Conservation (phyloP, 2,329 filamentous ascomycete species). For the Botrytis porri region DNA sequence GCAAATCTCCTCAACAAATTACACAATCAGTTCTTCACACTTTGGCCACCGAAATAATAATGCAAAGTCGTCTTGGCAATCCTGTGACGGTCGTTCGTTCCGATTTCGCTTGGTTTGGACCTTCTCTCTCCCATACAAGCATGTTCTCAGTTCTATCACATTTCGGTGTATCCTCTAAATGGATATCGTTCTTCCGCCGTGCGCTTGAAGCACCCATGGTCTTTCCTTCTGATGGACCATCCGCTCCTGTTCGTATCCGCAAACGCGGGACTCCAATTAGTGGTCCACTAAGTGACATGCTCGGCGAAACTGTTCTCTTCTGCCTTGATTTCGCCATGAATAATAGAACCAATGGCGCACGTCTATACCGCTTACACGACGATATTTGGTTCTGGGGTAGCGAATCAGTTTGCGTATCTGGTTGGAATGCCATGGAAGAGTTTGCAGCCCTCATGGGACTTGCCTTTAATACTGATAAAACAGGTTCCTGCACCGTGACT, state of each 20-base stretch:
- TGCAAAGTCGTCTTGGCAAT: conserved; percentile 40
- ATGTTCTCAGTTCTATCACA: conserved; percentile 56
- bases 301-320: conserved; percentile 60
- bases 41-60: conserved; percentile 51
- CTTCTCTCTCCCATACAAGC: conserved; percentile 57
- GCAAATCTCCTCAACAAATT: conserved; percentile 45
- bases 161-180: conserved; percentile 54
- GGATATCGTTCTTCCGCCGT: conserved; percentile 57
- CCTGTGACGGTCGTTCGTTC: conserved; percentile 53
- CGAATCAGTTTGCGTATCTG: conserved; percentile 48
- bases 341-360: conserved; percentile 49
- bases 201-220: conserved; percentile 59
- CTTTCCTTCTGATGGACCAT: conserved; percentile 52
- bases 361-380: conserved; percentile 61
- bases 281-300: conserved; percentile 55
- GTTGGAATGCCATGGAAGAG: conserved; percentile 55
- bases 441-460: conserved; percentile 56
- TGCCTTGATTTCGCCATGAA: conserved; percentile 65
- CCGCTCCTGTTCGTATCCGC: conserved; percentile 45
- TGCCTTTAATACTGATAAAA: conserved; percentile 56
- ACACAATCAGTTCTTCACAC: conserved; percentile 57
- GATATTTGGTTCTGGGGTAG: conserved; percentile 68
- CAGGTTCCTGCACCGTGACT: conserved; percentile 47
- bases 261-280: conserved; percentile 58
- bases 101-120: conserved; percentile 57